Evolutionary conservation across 495 filamentous ascomycete species (phyloP).

Genomic region (Evernia prunastri): DNA sequence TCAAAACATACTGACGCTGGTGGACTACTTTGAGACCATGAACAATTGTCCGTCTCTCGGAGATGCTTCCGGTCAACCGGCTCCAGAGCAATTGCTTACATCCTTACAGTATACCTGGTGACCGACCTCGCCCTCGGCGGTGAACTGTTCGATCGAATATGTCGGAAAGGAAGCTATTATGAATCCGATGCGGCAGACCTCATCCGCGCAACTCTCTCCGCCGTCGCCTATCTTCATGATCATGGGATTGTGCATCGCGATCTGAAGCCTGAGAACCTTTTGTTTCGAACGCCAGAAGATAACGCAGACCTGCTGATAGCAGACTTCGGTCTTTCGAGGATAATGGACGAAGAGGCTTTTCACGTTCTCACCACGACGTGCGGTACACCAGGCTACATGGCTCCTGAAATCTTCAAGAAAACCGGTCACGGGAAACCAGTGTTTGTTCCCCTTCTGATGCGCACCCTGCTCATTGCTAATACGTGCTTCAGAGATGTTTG

Average conservation of each 20-base stretch:
- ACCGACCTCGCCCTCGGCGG: slow-evolving; percentile 95
- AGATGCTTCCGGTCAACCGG: neutral
- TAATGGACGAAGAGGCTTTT: slow-evolving; percentile 99
- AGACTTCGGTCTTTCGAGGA: slow-evolving; percentile 87
- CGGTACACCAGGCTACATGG: slow-evolving; percentile 96
- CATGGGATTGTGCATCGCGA: slow-evolving; percentile 96
- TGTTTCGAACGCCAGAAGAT: slow-evolving; percentile 52
- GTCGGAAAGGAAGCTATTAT: slow-evolving; percentile 95
- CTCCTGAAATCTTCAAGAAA: slow-evolving; percentile 76
- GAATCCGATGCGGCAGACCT: slow-evolving; percentile 94
- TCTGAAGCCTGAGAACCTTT: slow-evolving; percentile 52
- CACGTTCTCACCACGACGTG: slow-evolving; percentile 97
- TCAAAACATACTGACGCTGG: slow-evolving; percentile 92
- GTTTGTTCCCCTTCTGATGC: slow-evolving; percentile 32
- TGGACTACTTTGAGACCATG: slow-evolving; percentile 99
- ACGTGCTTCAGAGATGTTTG: slow-evolving; percentile 55
- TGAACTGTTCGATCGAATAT: slow-evolving; percentile 97
- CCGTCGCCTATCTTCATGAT: slow-evolving; percentile 97
- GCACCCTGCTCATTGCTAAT: slow-evolving; percentile 13
- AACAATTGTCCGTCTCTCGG: slow-evolving; percentile 64
- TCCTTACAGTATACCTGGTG: slow-evolving; percentile 75
- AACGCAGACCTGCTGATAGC: slow-evolving; percentile 78
- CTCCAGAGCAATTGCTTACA: neutral
- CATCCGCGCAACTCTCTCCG: slow-evolving; percentile 87
- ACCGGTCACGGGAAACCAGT: slow-evolving; percentile 73